These are phyloP conservation scores for Ophiostoma novo-ulmi DNA, from an alignment of 2,329 filamentous ascomycete genomes.

Conservation along the genomic window DNA sequence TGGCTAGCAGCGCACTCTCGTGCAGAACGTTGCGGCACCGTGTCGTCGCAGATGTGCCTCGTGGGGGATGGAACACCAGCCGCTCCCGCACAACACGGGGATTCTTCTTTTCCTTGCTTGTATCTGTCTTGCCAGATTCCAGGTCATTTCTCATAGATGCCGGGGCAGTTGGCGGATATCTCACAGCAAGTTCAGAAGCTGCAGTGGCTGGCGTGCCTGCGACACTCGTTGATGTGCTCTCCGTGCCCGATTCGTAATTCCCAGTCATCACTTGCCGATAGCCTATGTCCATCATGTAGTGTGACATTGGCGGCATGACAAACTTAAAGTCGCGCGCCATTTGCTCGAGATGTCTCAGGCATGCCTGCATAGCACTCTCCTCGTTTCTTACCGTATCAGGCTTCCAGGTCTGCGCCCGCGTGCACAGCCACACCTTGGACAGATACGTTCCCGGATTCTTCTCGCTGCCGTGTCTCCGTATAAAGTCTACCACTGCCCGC, in stretches of 20 bases:
- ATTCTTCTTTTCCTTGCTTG: not conserved
- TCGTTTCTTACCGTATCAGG: not conserved
- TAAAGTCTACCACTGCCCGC: constrained; percentile 36
- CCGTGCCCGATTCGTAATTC: not conserved
- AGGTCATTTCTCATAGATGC: not conserved
- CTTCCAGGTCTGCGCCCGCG: not conserved
- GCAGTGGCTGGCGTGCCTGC: not conserved
- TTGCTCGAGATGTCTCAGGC: constrained; percentile 34
- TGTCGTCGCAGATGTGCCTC: constrained; percentile 29
- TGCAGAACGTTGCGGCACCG: constrained; percentile 44
- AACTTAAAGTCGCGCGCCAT: constrained; percentile 34
- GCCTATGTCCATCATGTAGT: constrained; percentile 33
- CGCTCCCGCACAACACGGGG: not conserved
- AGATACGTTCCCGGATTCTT: constrained; percentile 12
- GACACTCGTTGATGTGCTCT: not conserved
- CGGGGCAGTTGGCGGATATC: too few relatives aligned
- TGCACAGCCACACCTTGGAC: not conserved
- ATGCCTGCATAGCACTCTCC: not conserved
- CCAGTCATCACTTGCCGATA: constrained; percentile 37
- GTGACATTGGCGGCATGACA: constrained; percentile 31
- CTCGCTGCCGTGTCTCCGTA: not conserved
- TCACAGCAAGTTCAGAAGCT: not conserved
- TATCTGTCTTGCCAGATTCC: not conserved
- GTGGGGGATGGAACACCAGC: constrained; percentile 47
- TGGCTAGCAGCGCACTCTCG: constrained; percentile 34